These are phyloP conservation scores for Alternaria viburni DNA, from an alignment of 2,329 filamentous ascomycete species.

Conservation along the genomic window DNA sequence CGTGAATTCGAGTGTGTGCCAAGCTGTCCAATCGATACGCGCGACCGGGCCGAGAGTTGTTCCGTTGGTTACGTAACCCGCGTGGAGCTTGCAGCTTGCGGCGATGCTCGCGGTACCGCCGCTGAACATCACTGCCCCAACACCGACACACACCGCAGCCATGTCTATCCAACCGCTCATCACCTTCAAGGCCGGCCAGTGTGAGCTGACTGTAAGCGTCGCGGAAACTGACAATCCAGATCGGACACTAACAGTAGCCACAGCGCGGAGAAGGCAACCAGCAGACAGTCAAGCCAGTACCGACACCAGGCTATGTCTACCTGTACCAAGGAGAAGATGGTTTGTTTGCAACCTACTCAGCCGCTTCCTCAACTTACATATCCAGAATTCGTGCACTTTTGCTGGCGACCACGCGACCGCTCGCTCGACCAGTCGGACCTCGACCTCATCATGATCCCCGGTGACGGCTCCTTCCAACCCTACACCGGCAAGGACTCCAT, in stretches of 20 bases:
- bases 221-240: slow-evolving; percentile 16
- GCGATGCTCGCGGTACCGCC: background rate
- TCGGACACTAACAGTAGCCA: slow-evolving; percentile 22
- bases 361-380: slow-evolving; percentile 16
- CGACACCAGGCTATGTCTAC: slow-evolving; percentile 85
- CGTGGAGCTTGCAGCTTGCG: slow-evolving; percentile 13
- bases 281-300: slow-evolving; percentile 72
- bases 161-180: slow-evolving; percentile 90
- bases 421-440: slow-evolving; percentile 76
- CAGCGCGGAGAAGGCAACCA: slow-evolving; percentile 34
- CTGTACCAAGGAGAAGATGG: slow-evolving; percentile 86
- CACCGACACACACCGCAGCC: slow-evolving; percentile 14
- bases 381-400: slow-evolving; percentile 89
- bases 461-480: slow-evolving; percentile 84
- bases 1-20: slow-evolving; percentile 20
- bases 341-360: slow-evolving; percentile 42
- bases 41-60: slow-evolving; percentile 15
- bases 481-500: slow-evolving; percentile 65
- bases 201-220: slow-evolving; percentile 76
- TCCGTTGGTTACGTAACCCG: slow-evolving; percentile 13
- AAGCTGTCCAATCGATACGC: slow-evolving; percentile 21
- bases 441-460: slow-evolving; percentile 92
- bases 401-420: slow-evolving; percentile 84
- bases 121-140: slow-evolving; percentile 12
- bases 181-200: slow-evolving; percentile 94